Evolutionary conservation across 2,329 filamentous ascomycete genomes (phyloP).

Genomic region (Sarocladium strictum): DNA sequence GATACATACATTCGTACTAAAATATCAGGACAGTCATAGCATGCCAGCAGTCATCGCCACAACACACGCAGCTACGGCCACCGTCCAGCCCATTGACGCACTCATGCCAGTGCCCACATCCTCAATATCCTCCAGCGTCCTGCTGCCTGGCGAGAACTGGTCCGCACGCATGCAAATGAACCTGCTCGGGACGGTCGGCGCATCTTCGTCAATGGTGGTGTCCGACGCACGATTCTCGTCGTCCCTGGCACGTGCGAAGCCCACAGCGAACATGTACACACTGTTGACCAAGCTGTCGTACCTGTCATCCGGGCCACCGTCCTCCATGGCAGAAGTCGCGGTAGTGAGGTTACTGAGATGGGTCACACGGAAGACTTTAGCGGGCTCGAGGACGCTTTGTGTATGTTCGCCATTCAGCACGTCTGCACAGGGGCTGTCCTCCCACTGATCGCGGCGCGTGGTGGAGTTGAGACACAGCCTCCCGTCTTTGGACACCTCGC

Average conservation of each 20-base stretch:
- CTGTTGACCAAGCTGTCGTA: constrained; percentile 1
- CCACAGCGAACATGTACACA: neutral
- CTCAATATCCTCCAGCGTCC: constrained; percentile 4
- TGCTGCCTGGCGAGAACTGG: neutral
- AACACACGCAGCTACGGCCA: neutral
- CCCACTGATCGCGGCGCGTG: neutral
- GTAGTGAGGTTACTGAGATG: constrained; percentile 1
- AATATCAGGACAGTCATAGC: neutral
- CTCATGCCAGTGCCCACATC: neutral
- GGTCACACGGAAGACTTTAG: neutral
- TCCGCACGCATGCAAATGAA: constrained; percentile 1
- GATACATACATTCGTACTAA: no score
- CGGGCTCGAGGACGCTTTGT: neutral
- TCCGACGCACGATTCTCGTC: neutral
- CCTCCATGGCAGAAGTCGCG: neutral
- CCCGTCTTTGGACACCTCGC: neutral
- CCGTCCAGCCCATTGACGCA: neutral
- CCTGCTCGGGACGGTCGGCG: neutral
- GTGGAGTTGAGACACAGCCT: constrained; percentile 1
- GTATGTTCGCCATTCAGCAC: neutral
- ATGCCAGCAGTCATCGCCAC: neutral
- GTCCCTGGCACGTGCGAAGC: neutral
- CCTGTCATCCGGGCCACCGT: neutral
- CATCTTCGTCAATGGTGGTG: neutral
- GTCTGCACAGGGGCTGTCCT: neutral